Percentiles rank a stretch among this genome's conserved stretches.
Evolutionary conservation across 495 filamentous ascomycete genomes (phyloP).

Genomic region (Tuber brumale): DNA sequence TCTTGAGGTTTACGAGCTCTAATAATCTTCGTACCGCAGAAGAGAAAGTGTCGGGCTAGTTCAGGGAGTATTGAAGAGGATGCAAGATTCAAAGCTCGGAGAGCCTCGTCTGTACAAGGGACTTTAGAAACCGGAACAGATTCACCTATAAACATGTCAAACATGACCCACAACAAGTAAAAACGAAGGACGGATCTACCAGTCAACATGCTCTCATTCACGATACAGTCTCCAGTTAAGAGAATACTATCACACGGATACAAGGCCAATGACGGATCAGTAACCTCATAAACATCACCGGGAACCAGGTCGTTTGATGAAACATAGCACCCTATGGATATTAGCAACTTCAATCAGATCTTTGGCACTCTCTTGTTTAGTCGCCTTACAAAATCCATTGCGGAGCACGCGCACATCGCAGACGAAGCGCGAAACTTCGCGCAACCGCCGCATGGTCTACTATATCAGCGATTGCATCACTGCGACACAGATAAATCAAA

Average conservation of each 20-base stretch:
- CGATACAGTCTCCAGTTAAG: conserved; percentile 90
- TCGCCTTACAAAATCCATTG: conserved; percentile 74
- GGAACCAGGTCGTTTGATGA: conserved; percentile 83
- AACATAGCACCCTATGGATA: conserved; percentile 66
- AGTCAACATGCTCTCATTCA: conserved; percentile 99
- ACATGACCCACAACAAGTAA: background rate
- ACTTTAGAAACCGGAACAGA: conserved; percentile 93
- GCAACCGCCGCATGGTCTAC: conserved; percentile 80
- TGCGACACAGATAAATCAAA: conserved; percentile 13
- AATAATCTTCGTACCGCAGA: conserved; percentile 92
- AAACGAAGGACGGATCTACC: conserved; percentile 46
- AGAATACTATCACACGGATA: conserved; percentile 92
- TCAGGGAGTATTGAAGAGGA: conserved; percentile 72
- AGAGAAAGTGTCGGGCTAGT: conserved; percentile 80
- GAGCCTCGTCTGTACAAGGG: conserved; percentile 74
- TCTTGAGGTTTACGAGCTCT: conserved; percentile 82
- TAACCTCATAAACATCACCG: conserved; percentile 95
- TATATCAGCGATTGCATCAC: conserved; percentile 14
- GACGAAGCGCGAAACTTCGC: conserved; percentile 88
- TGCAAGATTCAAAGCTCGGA: conserved; percentile 64
- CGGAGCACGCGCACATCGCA: conserved; percentile 90
- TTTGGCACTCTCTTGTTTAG: conserved; percentile 34
- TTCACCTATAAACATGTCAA: conserved; percentile 57
- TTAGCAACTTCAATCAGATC: conserved; percentile 34
- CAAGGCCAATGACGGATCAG: conserved; percentile 87